Evolutionary conservation across 345 rosid species (phyloP).

Genomic region (Garcia nutans): DNA sequence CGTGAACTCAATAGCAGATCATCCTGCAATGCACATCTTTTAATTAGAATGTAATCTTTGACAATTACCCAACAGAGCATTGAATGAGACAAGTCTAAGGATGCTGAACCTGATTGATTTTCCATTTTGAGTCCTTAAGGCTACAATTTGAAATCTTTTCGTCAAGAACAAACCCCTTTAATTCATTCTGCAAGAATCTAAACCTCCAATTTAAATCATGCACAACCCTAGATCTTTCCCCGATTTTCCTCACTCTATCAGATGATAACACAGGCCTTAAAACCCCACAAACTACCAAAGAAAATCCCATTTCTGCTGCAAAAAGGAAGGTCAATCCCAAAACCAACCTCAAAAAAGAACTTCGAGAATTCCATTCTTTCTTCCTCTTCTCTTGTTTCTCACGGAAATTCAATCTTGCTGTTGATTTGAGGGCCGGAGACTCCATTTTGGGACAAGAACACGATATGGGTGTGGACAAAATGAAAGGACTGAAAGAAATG

Average conservation of each 20-base stretch:
- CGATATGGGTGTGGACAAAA: constrained; percentile 59
- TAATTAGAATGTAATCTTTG: background rate
- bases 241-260: constrained; percentile 45
- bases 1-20: constrained; percentile 54
- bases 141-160: constrained; percentile 53
- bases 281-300: constrained; percentile 33
- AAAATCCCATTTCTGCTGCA: constrained; percentile 46
- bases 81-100: background rate
- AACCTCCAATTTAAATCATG: constrained; percentile 42
- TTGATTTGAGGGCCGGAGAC: constrained; percentile 46
- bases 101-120: constrained; percentile 53
- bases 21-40: constrained; percentile 36
- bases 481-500: constrained; percentile 44
- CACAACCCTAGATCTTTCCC: constrained; percentile 44
- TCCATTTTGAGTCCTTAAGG: constrained; percentile 52
- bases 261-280: constrained; percentile 44
- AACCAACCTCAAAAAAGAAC: constrained; percentile 27
- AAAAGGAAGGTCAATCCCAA: constrained; percentile 42
- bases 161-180: constrained; percentile 34
- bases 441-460: constrained; percentile 26
- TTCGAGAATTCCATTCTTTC: background rate
- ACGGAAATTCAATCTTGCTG: constrained; percentile 27
- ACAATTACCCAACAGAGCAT: background rate
- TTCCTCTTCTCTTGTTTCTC: constrained; percentile 17
- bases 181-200: constrained; percentile 48